phyloP scores from a whole-genome alignment of 768 basidiomycete species.

The Amanita molliuscula region DNA sequence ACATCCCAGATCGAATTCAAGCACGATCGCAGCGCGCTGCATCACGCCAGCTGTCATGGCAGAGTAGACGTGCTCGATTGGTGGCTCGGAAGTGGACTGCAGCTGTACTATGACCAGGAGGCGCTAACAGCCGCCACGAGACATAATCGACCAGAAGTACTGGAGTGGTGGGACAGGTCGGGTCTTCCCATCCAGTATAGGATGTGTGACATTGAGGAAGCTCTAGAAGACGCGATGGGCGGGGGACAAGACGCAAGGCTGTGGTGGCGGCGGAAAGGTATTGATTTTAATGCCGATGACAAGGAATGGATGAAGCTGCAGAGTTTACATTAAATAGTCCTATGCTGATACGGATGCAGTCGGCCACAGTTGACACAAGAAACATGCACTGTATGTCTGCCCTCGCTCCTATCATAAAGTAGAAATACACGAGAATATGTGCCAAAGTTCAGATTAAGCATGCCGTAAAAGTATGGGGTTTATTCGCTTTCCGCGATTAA shows the following conservation, averaged over 20 bases:
- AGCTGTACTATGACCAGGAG: slow-evolving; percentile 73
- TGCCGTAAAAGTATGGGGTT: slow-evolving; percentile 1
- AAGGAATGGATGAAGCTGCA: slow-evolving; percentile 86
- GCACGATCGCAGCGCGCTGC: slow-evolving; percentile 67
- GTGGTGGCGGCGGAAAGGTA: slow-evolving; percentile 79
- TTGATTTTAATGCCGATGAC: slow-evolving; percentile 76
- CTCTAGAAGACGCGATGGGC: slow-evolving; percentile 77
- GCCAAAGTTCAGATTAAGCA: too few species aligned
- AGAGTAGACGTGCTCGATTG: slow-evolving; percentile 73
- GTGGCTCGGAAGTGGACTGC: slow-evolving; percentile 74
- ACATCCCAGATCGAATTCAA: slow-evolving; percentile 67
- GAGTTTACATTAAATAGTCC: slow-evolving; percentile 43
- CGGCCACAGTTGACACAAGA: too few species aligned
- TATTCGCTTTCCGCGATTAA: slow-evolving; percentile 74
- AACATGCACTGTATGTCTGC: too few species aligned
- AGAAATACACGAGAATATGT: too few species aligned
- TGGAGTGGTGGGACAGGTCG: slow-evolving; percentile 84
- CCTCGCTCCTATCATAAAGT: too few species aligned
- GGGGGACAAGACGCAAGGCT: slow-evolving; percentile 64
- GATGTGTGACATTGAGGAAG: slow-evolving; percentile 89
- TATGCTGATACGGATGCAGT: too few species aligned
- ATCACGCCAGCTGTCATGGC: slow-evolving; percentile 72
- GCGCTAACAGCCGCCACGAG: slow-evolving; percentile 71
- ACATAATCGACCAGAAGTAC: slow-evolving; percentile 70
- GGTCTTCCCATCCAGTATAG: slow-evolving; percentile 77